These are phyloP conservation scores for Phytophthora cryptogea DNA, from an alignment of 352 stramenopile species.

Conservation along the genomic window DNA sequence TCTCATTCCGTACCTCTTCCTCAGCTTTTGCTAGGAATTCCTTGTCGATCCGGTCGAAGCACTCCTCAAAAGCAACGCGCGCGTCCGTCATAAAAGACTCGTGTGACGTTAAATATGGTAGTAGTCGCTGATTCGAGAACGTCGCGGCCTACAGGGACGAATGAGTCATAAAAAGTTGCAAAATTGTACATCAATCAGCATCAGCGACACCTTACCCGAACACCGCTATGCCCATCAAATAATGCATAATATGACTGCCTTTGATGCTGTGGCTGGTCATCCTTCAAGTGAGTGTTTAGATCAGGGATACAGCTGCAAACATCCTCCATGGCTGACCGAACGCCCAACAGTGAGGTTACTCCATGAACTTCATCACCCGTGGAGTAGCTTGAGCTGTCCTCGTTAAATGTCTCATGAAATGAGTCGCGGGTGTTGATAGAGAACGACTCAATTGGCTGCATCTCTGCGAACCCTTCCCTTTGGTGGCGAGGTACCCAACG, in stretches of 20 bases:
- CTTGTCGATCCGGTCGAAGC: constrained; percentile 74
- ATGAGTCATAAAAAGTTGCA: neutral
- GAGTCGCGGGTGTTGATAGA: constrained; percentile 54
- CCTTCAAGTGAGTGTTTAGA: constrained; percentile 55
- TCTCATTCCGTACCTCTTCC: constrained; percentile 43
- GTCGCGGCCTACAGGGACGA: constrained; percentile 54
- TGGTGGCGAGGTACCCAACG: constrained; percentile 63
- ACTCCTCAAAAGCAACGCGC: constrained; percentile 69
- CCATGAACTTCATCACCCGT: constrained; percentile 70
- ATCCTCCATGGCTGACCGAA: constrained; percentile 79
- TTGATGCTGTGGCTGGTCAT: constrained; percentile 39
- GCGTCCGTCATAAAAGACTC: constrained; percentile 66
- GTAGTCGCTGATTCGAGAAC: constrained; percentile 73
- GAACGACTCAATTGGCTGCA: constrained; percentile 52
- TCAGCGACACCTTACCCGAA: constrained; percentile 51
- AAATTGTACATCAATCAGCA: constrained; percentile 2
- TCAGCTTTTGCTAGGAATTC: constrained; percentile 76
- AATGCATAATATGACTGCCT: constrained; percentile 80
- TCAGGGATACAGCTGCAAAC: constrained; percentile 84
- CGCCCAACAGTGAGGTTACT: constrained; percentile 80
- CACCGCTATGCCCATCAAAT: constrained; percentile 85
- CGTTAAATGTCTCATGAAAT: constrained; percentile 58
- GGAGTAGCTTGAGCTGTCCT: constrained; percentile 74
- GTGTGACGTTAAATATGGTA: constrained; percentile 74
- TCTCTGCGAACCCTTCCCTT: constrained; percentile 55